Percentiles rank a stretch among this genome's conserved stretches.
Conservation (phyloP, 192 early-diverging fungal species). For the Coemansia reversa region DNA sequence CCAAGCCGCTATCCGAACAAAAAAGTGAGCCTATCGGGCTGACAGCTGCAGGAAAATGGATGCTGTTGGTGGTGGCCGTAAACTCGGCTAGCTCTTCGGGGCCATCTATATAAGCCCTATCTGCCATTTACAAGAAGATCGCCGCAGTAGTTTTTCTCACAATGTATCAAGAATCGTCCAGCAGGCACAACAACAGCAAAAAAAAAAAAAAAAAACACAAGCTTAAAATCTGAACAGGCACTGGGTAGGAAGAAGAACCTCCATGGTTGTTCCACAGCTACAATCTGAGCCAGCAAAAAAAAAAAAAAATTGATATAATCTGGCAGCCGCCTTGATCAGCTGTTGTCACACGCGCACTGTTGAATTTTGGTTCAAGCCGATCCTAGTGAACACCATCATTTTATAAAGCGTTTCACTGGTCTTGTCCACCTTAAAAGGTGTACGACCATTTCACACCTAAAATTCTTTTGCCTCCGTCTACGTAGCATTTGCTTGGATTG, state of each 20-base stretch:
- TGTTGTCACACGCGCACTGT: background rate
- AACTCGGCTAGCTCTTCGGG: conserved; percentile 48
- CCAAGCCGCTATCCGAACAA: background rate
- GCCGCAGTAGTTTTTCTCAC: background rate
- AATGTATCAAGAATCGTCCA: background rate
- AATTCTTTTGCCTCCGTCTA: background rate
- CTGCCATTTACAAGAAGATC: conserved; percentile 17
- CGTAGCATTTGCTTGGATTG: background rate
- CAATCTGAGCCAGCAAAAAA: background rate
- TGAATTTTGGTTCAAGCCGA: background rate
- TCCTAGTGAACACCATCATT: background rate
- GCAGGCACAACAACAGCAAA: background rate
- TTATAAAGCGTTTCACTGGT: background rate
- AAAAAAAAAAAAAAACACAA: conserved; percentile 2
- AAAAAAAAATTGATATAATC: conserved; percentile 12
- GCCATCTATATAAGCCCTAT: conserved; percentile 38
- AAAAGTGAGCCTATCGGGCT: conserved; percentile 40
- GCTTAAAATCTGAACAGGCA: background rate
- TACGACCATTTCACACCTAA: background rate
- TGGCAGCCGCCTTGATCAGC: background rate
- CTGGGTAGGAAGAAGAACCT: background rate
- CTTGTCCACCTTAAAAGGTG: background rate
- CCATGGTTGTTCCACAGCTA: background rate
- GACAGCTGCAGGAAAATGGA: conserved; percentile 47
- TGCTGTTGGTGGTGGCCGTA: conserved; percentile 27